Base-by-base conservation (phyloP, 768 basidiomycete species). In the Clitopilus hobsonii region DNA sequence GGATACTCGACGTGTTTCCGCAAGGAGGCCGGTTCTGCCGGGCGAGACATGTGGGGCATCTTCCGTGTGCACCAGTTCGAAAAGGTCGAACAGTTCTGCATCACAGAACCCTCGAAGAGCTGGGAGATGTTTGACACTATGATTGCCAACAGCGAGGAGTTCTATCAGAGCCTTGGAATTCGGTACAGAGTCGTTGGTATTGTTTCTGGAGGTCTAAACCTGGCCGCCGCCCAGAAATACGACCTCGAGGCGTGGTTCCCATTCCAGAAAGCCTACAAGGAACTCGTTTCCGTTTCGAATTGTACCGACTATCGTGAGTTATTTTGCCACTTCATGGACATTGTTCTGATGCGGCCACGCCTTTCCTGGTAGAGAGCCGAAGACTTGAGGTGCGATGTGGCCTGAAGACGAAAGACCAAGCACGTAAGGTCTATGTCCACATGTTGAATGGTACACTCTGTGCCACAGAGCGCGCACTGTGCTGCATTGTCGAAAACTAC, bases 61-160 rank as follows among this genome's bases (percentile, higher is more conserved):
- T 99, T 99, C 86, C 91, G 97, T 22, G 96, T 99, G 53, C 97
- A 99, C 68, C 97, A 99, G 72, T 99, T 99, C 61, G 97, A 99
- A 74, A 99, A 99, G 77, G 83, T 99, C 52, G 97, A 99, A 69
- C 86, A 98, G 77, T 98, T 98, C 72, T 86, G 89, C 74, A 81
- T 99, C 63, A 98, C 96, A 6, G 89, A 93, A 23, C 95, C 97
- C 0, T 88, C 91, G 61, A 89, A 93, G 68, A 96, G 94, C 66
- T 94, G 95, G 88, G 88, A 85, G 69, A 89, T 87, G 83, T 90
- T 98, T 63, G 90, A 99, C 56, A 74, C 75, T 56, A 99, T 98
- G 97, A 65, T 98, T 36, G 85, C 72, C 48, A 89, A 86, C 67
- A 89, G 91, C 59, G 94, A 97, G 72, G 95, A 75, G 32, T 99